phyloP scores from a whole-genome alignment of 345 rosid genomes.

The Adansonia digitata region DNA sequence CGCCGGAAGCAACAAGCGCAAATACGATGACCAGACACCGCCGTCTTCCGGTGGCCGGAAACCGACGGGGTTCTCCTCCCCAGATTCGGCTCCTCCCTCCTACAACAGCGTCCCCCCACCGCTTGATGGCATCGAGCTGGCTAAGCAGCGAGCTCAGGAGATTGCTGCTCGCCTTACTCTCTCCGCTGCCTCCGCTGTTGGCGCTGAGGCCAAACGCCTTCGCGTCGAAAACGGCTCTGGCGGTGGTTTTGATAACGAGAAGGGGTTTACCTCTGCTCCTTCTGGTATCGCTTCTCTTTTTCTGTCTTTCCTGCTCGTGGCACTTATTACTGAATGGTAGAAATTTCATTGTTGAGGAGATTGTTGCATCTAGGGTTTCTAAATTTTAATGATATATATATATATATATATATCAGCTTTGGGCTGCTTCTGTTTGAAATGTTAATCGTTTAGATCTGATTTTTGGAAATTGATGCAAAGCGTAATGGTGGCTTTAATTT shows the following conservation, averaged over 20 bases:
- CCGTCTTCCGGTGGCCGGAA: constrained; percentile 49
- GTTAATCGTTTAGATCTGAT: neutral
- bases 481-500: neutral
- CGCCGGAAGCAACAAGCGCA: constrained; percentile 56
- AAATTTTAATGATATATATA: neutral
- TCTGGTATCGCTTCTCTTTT: constrained; percentile 20
- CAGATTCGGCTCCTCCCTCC: neutral
- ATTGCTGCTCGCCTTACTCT: constrained; percentile 74
- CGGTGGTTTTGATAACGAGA: constrained; percentile 47
- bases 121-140: constrained; percentile 67
- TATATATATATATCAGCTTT: neutral
- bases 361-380: neutral
- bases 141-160: constrained; percentile 85
- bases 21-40: constrained; percentile 71
- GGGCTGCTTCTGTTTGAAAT: neutral
- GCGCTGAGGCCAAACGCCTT: constrained; percentile 67
- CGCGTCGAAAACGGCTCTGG: constrained; percentile 71
- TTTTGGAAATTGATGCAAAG: neutral
- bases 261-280: constrained; percentile 51
- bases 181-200: constrained; percentile 29
- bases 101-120: constrained; percentile 35
- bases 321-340: neutral
- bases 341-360: neutral
- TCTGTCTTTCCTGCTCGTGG: neutral
- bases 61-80: constrained; percentile 42